These are phyloP conservation scores for Pseudonitzschia pungens DNA, from an alignment of 108 stramenopile species.

Conservation along the genomic window DNA sequence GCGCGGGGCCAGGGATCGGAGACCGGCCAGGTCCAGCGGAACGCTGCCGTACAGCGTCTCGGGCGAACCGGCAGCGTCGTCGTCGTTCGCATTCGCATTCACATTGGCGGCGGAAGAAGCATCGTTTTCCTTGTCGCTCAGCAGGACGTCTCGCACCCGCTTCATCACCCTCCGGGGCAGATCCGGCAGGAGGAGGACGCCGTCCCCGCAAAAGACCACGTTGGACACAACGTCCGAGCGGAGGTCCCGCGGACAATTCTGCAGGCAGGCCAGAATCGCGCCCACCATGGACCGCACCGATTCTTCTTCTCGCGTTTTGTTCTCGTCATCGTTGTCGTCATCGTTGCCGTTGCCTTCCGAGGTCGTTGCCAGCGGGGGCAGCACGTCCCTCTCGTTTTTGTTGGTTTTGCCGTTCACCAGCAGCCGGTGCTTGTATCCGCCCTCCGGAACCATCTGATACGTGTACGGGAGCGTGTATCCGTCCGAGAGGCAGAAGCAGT, in stretches of 20 bases:
- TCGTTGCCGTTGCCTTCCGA: conserved; percentile 17
- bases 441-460: conserved; percentile 29
- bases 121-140: conserved; percentile 4
- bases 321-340: too few relatives aligned
- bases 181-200: conserved; percentile 35
- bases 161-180: conserved; percentile 24
- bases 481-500: conserved; percentile 39
- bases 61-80: too few relatives aligned
- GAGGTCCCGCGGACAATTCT: conserved; percentile 34
- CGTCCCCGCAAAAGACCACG: conserved; percentile 44
- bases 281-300: conserved; percentile 30
- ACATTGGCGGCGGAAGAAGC: background rate
- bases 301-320: too few relatives aligned
- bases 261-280: conserved; percentile 34
- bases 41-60: conserved; percentile 5
- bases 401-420: background rate
- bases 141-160: conserved; percentile 22
- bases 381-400: background rate
- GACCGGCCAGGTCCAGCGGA: conserved; percentile 18
- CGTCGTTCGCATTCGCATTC: too few relatives aligned
- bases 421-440: conserved; percentile 28
- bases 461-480: conserved; percentile 40
- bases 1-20: conserved; percentile 18
- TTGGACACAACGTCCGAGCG: conserved; percentile 28
- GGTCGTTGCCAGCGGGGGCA: background rate